phyloP scores from a whole-genome alignment of 305 asterid species.

The Andrographis paniculata region DNA sequence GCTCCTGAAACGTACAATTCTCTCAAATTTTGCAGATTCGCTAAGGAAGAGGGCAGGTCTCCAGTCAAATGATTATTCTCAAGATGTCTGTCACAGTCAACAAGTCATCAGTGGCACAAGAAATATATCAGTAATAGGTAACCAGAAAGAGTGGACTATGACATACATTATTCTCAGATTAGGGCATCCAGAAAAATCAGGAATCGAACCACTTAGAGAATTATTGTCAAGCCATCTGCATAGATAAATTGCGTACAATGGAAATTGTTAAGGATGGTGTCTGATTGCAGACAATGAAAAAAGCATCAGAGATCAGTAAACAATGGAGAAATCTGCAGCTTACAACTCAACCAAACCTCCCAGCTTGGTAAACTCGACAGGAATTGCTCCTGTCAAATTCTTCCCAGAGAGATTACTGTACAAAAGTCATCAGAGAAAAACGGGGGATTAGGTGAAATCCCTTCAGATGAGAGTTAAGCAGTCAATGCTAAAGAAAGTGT shows the following conservation, averaged over 20 bases:
- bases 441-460: no score
- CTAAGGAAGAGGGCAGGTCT: constrained; percentile 64
- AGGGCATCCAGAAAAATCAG: constrained; percentile 90
- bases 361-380: constrained; percentile 53
- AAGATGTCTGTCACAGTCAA: constrained; percentile 60
- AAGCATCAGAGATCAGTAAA: not conserved
- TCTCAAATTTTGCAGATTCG: constrained; percentile 49
- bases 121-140: constrained; percentile 4
- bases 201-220: constrained; percentile 74
- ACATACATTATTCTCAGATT: constrained; percentile 63
- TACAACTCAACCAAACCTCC: constrained; percentile 59
- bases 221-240: constrained; percentile 93
- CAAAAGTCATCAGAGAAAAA: not conserved
- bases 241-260: constrained; percentile 10
- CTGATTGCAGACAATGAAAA: not conserved
- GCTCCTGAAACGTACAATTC: constrained; percentile 67
- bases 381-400: constrained; percentile 68
- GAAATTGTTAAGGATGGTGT: constrained; percentile 7
- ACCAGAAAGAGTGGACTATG: constrained; percentile 12
- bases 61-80: constrained; percentile 78
- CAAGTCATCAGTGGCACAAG: constrained; percentile 15
- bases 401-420: constrained; percentile 71
- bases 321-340: constrained; percentile 21
- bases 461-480: no score
- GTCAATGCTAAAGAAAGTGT: constrained; percentile 12